phyloP scores from a whole-genome alignment of 345 rosid species.

The Eucalyptus tenuipes region DNA sequence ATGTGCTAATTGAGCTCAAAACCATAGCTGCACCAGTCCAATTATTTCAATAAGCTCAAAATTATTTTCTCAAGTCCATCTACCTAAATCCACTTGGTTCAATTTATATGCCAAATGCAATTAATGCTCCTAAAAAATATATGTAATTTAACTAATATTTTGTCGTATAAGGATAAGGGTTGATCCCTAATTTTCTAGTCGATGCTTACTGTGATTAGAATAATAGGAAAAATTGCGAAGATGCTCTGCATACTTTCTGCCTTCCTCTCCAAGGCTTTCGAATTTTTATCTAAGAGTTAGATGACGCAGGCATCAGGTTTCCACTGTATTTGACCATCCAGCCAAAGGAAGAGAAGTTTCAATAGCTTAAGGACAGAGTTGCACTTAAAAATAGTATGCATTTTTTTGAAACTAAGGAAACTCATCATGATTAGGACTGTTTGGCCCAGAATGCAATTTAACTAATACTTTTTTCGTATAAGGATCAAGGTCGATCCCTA shows the following conservation, averaged over 20 bases:
- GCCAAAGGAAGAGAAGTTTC: not conserved
- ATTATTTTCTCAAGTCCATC: too few species aligned
- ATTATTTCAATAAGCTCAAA: not conserved
- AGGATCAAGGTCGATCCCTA: too few species aligned
- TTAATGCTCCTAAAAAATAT: too few species aligned
- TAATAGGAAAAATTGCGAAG: not conserved
- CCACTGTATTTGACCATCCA: not conserved
- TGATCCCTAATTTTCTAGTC: too few species aligned
- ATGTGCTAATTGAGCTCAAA: not conserved
- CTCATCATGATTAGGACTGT: not conserved
- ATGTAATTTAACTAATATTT: too few species aligned
- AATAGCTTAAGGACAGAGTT: not conserved
- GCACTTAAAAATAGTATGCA: not conserved
- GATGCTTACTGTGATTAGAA: too few species aligned
- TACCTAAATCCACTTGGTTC: too few species aligned
- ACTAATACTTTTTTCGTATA: too few species aligned
- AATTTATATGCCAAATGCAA: too few species aligned
- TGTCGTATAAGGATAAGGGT: too few species aligned
- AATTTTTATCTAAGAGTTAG: not conserved
- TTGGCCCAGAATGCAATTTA: too few species aligned
- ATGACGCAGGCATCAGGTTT: not conserved
- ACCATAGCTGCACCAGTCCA: not conserved
- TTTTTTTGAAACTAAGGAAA: not conserved
- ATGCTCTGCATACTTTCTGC: not conserved
- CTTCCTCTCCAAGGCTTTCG: not conserved